Base-by-base conservation (phyloP, 108 stramenopile genomes). In the Skeletonema marinoi region DNA sequence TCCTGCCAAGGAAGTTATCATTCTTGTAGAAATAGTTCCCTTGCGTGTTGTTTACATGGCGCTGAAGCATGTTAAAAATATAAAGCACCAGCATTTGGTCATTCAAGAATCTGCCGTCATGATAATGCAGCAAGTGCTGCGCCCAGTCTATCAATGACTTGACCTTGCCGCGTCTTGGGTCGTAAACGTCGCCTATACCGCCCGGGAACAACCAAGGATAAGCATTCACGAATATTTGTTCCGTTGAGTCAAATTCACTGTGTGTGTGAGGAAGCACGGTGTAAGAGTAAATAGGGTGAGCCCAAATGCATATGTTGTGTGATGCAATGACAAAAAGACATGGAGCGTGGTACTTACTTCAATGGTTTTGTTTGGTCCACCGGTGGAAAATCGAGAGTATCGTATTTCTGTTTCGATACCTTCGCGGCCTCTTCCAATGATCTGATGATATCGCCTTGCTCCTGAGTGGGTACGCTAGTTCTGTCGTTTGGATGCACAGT, bases 201-300 rank as follows among this genome's bases (percentile, higher is more conserved):
- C 77, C 77, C 0, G 77, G 77, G 33, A 73, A 76, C 16, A 80
- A 50, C 64, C 61, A 66, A 1, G 74, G 75, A 32, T 42, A 75
- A 1, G 68, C 59, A 19, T 62, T 61, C 31, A 39, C 41, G 11
- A 80, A 70, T 13, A 66, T 42, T 39, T 70, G 29, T 32, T 75
- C 68, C 0, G 21, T 17, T 2, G 29, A 11, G 21, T 77, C 46
- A 44, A 39, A 74, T 30, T 74, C 73, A 29, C 73, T 74, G 2
- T 38, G 9, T n/a, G n/a, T n/a, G n/a, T n/a, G 0, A 0, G 25
- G 0, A 25, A 25, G 0, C 25, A 25, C 25, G 25, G 25, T 25
- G 25, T 25, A 25, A 25, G 25, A 0, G 25, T 25, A 25, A 25
- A 25, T 25, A 25, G 25, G 25, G 25, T 25, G 25, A 25, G 25